phyloP scores from a whole-genome alignment of 208 protist genomes.

The Leishmania tropica region DNA sequence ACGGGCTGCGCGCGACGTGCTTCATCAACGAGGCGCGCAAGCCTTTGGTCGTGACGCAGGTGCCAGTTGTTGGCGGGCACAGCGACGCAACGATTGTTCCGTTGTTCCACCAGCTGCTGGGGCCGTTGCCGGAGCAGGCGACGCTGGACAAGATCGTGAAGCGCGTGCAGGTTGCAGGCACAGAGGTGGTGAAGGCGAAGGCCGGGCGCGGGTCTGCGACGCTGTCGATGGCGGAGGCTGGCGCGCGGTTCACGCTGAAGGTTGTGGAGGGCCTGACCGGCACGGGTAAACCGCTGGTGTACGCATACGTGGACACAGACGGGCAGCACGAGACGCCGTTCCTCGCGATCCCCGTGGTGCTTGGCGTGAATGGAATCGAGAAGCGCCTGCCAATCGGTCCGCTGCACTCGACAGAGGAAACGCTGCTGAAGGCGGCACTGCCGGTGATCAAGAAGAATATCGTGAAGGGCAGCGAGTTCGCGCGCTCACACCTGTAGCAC shows the following conservation, averaged over 20 bases:
- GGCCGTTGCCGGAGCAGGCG: conserved; percentile 52
- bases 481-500: conserved; percentile 78
- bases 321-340: conserved; percentile 63
- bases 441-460: conserved; percentile 81
- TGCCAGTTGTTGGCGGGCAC: conserved; percentile 96
- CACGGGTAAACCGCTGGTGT: conserved; percentile 63
- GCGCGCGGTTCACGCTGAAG: conserved; percentile 72
- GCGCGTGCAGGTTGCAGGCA: conserved; percentile 94
- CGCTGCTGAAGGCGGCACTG: conserved; percentile 40
- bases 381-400: conserved; percentile 75
- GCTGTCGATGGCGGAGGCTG: conserved; percentile 96
- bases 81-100: conserved; percentile 95
- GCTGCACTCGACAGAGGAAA: conserved; percentile 48
- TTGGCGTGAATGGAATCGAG: conserved; percentile 79
- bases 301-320: conserved; percentile 86
- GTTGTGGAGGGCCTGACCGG: conserved; percentile 77
- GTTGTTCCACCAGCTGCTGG: conserved; percentile 83
- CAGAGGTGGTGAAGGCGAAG: conserved; percentile 97
- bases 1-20: conserved; percentile 90
- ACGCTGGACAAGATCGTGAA: conserved; percentile 72
- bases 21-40: conserved; percentile 89
- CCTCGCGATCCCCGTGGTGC: conserved; percentile 77
- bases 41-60: conserved; percentile 44
- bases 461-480: conserved; percentile 68
- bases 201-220: conserved; percentile 95